Evolutionary conservation across 2,329 filamentous ascomycete genomes (phyloP).

Genomic region (Curvularia spicifera): DNA sequence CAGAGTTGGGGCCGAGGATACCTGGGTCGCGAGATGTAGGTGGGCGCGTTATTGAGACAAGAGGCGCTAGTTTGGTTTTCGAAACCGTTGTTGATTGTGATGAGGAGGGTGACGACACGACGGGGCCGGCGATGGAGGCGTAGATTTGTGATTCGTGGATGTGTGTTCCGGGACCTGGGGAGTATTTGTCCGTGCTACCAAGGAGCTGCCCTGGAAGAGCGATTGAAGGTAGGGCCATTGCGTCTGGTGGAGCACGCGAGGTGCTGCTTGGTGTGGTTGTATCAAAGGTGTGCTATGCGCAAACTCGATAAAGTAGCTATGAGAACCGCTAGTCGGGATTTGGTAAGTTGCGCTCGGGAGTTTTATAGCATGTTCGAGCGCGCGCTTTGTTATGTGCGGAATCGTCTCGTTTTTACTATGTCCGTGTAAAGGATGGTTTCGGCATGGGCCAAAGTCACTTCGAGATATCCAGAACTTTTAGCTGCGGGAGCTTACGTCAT

Average conservation of each 20-base stretch:
- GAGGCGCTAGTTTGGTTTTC: slow-evolving; percentile 52
- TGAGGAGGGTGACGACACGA: slow-evolving; percentile 54
- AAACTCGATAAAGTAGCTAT: background rate
- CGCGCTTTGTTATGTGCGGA: background rate
- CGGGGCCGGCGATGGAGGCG: slow-evolving; percentile 80
- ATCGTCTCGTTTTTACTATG: slow-evolving; percentile 4
- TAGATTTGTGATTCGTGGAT: slow-evolving; percentile 76
- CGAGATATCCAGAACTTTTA: slow-evolving; percentile 35
- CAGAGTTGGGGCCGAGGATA: slow-evolving; percentile 31
- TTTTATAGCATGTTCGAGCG: background rate
- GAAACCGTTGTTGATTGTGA: slow-evolving; percentile 61
- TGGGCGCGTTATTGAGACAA: slow-evolving; percentile 47
- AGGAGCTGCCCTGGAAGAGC: slow-evolving; percentile 84
- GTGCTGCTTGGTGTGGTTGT: background rate
- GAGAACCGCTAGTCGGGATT: background rate
- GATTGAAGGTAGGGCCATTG: slow-evolving; percentile 53
- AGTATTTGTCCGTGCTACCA: slow-evolving; percentile 69
- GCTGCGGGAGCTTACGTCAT: slow-evolving; percentile 29
- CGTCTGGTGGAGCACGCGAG: background rate
- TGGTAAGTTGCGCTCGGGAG: background rate
- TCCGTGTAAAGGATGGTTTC: slow-evolving; percentile 3
- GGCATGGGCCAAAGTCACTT: slow-evolving; percentile 4
- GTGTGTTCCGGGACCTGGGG: slow-evolving; percentile 83
- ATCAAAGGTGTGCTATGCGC: background rate
- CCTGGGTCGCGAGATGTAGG: slow-evolving; percentile 22